Evolutionary conservation across 257 asterid genomes (phyloP), one percentile per base, ranked within the genome.

Genomic region (Solanum sejunctum): DNA sequence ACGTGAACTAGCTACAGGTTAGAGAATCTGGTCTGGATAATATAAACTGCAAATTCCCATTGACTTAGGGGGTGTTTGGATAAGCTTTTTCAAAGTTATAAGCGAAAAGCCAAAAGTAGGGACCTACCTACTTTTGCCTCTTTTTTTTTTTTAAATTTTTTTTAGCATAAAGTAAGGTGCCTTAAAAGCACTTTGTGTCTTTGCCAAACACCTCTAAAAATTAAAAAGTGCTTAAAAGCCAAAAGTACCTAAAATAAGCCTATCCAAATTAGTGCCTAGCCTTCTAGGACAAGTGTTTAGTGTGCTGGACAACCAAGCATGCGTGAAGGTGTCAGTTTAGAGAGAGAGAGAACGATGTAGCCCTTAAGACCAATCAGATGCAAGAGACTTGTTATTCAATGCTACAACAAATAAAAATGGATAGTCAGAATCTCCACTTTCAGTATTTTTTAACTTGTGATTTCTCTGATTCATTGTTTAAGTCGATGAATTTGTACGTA

Each of bases 1-100:
- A 12, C 98, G 98, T 79, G 98, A 97, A 90, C 89, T 94, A 88
- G 93, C 98, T 72, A 97, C 99, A 2, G 99, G 99, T 97, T 87
- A 39, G 93, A 78, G 66, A 78, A 78, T 78, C 63, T 77, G 21
- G 63, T 51, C 63, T 77, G 45, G 63, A 26, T 51, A 49, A 47
- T 77, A 51, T 77, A 49, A 77, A 51, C 36, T 77, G 63, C 82
- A 23, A 32, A 77, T 77, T 51, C 47, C 61, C 8, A 26, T 77
- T 51, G 63, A 51, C 45, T 23, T 77, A 36, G 41, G 41, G 36
- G 36, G 36, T 32, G 36, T 32, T 32, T 32, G 36, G 36, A 32
- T 32, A 32, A 36, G 41, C 41, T 36, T 36, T 36, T 36, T 36
- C 6, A 36, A 36, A 36, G 41, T 36, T 36, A 36, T 36, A 36